Evolutionary conservation across 208 protist species (phyloP).

Genomic region (Acanthamoeba lenticulata): DNA sequence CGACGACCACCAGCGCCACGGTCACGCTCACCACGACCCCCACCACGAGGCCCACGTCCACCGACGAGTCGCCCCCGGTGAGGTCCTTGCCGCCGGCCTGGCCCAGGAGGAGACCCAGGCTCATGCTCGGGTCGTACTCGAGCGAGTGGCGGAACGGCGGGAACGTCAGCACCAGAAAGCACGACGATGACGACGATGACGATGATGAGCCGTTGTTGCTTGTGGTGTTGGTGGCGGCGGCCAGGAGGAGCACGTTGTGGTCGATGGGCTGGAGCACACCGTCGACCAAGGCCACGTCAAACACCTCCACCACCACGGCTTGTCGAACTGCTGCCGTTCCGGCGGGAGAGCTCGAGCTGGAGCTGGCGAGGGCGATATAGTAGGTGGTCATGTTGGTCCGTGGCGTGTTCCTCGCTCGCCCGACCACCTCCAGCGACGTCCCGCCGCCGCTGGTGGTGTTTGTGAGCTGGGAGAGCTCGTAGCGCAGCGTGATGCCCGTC

Average conservation of each 20-base stretch:
- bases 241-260: background rate
- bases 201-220: no score
- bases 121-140: background rate
- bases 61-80: no score
- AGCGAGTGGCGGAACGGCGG: background rate
- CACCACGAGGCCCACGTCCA: background rate
- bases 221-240: no score
- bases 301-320: background rate
- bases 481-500: background rate
- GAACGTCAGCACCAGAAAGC: background rate
- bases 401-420: background rate
- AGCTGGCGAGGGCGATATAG: background rate
- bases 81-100: no score
- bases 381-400: background rate
- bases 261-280: background rate
- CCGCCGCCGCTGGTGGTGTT: no score
- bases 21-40: background rate
- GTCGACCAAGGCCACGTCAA: background rate
- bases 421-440: no score
- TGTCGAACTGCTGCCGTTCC: background rate
- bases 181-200: background rate
- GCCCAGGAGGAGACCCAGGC: background rate
- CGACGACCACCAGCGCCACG: background rate
- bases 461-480: background rate
- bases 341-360: no score